A percentile compares a stretch with the other conserved stretches of the same genome.
These are phyloP conservation scores for Diplotaxis tenuifolia DNA, from an alignment of 345 rosid species.

Conservation along the genomic window DNA sequence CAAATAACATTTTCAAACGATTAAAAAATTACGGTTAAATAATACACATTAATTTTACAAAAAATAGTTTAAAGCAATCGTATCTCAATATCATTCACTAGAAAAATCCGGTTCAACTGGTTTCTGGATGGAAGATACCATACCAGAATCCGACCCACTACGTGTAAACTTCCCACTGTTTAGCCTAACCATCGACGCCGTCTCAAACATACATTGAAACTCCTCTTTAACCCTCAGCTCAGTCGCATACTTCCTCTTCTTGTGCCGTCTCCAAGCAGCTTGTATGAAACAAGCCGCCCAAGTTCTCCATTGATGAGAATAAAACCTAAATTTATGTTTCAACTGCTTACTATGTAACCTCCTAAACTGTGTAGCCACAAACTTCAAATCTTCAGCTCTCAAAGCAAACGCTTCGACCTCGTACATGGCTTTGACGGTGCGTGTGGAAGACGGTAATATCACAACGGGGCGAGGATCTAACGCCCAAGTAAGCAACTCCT, in stretches of 20 bases:
- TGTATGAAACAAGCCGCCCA: conserved; percentile 93
- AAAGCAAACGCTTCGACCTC: conserved; percentile 91
- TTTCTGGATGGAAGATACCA: conserved; percentile 54
- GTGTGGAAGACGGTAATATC: conserved; percentile 73
- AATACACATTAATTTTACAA: conserved; percentile 10
- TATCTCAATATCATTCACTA: conserved; percentile 37
- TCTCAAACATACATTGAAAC: conserved; percentile 19
- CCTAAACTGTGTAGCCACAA: conserved; percentile 79
- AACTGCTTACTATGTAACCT: conserved; percentile 82
- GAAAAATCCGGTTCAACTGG: conserved; percentile 87
- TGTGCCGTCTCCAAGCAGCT: conserved; percentile 72
- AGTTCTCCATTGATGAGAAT: conserved; percentile 85
- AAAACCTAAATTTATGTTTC: conserved; percentile 74
- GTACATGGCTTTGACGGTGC: conserved; percentile 68
- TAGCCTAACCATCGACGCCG: conserved; percentile 33
- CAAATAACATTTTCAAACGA: not conserved
- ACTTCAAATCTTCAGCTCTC: conserved; percentile 70
- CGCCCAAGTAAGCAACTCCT: conserved; percentile 90
- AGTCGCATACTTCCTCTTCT: conserved; percentile 55
- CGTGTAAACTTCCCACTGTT: conserved; percentile 40
- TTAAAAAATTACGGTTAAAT: conserved; percentile 6
- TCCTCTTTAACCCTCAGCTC: conserved; percentile 47
- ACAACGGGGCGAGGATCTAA: conserved; percentile 65
- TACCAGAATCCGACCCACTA: conserved; percentile 48
- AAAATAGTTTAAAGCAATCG: not conserved